These are phyloP conservation scores for Trypanosoma scelopori DNA, from an alignment of 208 protist genomes.

Conservation along the genomic window DNA sequence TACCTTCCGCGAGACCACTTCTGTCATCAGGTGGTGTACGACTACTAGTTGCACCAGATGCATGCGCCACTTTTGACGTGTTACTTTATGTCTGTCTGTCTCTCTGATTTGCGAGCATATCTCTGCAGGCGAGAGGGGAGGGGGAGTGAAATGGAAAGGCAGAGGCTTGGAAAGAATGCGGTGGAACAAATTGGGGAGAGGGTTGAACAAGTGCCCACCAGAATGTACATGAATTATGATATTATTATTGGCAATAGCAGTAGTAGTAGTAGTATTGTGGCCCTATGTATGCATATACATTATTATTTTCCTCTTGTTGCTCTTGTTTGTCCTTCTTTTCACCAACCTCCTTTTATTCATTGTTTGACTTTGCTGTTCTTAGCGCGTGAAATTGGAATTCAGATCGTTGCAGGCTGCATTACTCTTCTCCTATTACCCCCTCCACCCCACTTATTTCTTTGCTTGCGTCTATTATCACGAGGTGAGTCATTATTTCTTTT, in stretches of 20 bases:
- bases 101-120: not conserved
- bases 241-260: slow-evolving; percentile 4
- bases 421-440: no score
- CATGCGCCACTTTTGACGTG: not conserved
- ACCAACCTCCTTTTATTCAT: not conserved
- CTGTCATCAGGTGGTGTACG: slow-evolving; percentile 49
- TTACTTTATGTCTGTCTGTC: not conserved
- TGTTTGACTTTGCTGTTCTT: no score
- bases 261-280: no score
- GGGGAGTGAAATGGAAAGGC: slow-evolving; percentile 18
- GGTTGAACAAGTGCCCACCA: not conserved
- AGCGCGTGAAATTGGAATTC: not conserved
- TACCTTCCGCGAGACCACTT: slow-evolving; percentile 73
- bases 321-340: not conserved
- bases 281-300: slow-evolving; percentile 15
- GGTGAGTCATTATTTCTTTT: no score
- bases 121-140: not conserved
- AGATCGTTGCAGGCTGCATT: not conserved
- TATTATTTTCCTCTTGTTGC: not conserved
- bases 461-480: no score
- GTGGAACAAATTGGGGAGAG: not conserved
- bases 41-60: slow-evolving; percentile 32
- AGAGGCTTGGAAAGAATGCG: slow-evolving; percentile 11
- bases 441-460: no score
- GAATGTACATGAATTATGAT: not conserved